Evolutionary conservation across 1,139 yeast genomes (phyloP).

Genomic region (Suhomyces kunorum): DNA sequence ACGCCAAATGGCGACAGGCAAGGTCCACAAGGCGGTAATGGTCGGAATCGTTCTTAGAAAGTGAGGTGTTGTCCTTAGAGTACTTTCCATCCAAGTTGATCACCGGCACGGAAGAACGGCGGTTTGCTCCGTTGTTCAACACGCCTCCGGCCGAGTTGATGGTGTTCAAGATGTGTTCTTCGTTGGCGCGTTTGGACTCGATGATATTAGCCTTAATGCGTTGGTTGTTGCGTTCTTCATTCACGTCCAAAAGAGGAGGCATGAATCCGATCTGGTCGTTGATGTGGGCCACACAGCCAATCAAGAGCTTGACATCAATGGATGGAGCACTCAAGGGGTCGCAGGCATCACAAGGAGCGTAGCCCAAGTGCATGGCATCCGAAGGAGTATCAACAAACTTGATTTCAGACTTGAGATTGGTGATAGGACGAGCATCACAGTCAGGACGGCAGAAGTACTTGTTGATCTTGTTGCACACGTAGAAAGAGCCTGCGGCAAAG

Average conservation of each 20-base stretch:
- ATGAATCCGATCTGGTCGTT: conserved; percentile 60
- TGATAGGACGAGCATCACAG: conserved; percentile 55
- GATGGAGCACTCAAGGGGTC: conserved; percentile 43
- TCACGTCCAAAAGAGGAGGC: conserved; percentile 51
- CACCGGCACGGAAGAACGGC: conserved; percentile 34
- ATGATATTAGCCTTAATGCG: conserved; percentile 43
- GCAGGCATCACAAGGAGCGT: conserved; percentile 55
- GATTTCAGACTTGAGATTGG: conserved; percentile 46
- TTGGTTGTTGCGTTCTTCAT: conserved; percentile 42
- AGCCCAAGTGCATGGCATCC: conserved; percentile 51
- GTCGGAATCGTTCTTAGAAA: conserved; percentile 62
- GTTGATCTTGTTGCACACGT: conserved; percentile 48
- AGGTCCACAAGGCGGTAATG: conserved; percentile 72
- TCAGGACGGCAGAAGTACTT: conserved; percentile 64
- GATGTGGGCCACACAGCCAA: conserved; percentile 57
- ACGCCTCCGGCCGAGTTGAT: conserved; percentile 16
- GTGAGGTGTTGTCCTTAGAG: conserved; percentile 30
- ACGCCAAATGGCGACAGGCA: conserved; percentile 82
- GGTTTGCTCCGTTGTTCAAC: conserved; percentile 14
- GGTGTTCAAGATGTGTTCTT: conserved; percentile 30
- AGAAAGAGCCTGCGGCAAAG: conserved; percentile 59
- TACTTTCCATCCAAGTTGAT: conserved; percentile 26
- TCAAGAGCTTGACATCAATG: conserved; percentile 54
- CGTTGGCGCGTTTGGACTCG: conserved; percentile 32
- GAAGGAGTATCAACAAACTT: conserved; percentile 42